Evolutionary conservation across 345 rosid species (phyloP).

Genomic region (Eucalyptus grandis): DNA sequence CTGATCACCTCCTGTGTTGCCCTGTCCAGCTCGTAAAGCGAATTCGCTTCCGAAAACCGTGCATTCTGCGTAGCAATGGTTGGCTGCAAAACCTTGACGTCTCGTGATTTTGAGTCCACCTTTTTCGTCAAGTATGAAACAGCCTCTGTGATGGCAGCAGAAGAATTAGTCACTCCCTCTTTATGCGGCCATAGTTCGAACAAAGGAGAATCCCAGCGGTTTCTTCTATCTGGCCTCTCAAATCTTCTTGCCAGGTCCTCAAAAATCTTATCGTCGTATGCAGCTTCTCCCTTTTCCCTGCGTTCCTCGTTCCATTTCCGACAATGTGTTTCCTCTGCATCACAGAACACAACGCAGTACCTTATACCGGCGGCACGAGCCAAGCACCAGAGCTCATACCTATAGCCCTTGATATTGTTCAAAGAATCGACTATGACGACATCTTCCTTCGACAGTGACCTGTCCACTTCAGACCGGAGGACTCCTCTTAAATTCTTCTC

Average conservation of each 20-base stretch:
- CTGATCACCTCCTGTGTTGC: constrained; percentile 82
- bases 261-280: constrained; percentile 55
- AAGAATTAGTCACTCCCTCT: constrained; percentile 47
- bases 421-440: constrained; percentile 83
- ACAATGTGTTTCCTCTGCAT: constrained; percentile 54
- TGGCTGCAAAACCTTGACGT: constrained; percentile 78
- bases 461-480: constrained; percentile 93
- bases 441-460: constrained; percentile 80
- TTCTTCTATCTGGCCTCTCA: constrained; percentile 86
- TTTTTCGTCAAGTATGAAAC: constrained; percentile 72
- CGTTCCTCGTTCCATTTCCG: constrained; percentile 78
- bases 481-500: constrained; percentile 95
- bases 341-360: constrained; percentile 70
- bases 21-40: constrained; percentile 74
- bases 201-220: constrained; percentile 94
- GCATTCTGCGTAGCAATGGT: constrained; percentile 80
- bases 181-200: constrained; percentile 58
- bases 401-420: constrained; percentile 90
- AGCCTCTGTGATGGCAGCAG: constrained; percentile 53
- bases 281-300: constrained; percentile 39
- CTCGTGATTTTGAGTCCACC: constrained; percentile 61
- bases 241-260: constrained; percentile 80
- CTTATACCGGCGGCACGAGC: constrained; percentile 88
- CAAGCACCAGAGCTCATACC: constrained; percentile 93
- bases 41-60: constrained; percentile 68